phyloP scores from a whole-genome alignment of 306 rosid genomes.

The Purshia tridentata region DNA sequence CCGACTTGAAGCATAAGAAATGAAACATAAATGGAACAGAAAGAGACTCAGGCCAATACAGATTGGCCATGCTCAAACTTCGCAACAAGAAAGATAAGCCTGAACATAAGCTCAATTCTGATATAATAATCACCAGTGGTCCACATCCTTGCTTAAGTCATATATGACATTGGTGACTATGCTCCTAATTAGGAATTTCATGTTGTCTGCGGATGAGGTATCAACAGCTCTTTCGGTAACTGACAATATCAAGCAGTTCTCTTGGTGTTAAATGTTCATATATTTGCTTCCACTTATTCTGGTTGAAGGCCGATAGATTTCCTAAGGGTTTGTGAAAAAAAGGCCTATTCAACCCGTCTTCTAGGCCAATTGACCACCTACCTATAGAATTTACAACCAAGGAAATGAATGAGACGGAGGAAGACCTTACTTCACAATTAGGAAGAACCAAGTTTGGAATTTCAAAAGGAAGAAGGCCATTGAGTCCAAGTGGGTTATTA shows the following conservation, averaged over 20 bases:
- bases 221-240: background rate
- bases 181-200: background rate
- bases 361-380: too few species aligned
- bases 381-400: too few species aligned
- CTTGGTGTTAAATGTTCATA: too few species aligned
- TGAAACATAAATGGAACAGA: constrained; percentile 4
- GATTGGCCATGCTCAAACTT: background rate
- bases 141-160: background rate
- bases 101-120: constrained; percentile 2
- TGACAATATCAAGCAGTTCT: background rate
- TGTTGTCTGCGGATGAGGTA: background rate
- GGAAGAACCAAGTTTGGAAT: too few species aligned
- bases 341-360: too few species aligned
- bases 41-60: background rate
- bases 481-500: too few species aligned
- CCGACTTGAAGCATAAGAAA: background rate
- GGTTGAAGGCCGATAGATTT: background rate
- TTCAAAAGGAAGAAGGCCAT: too few species aligned
- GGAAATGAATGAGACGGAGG: too few species aligned
- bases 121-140: background rate
- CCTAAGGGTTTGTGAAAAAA: too few species aligned
- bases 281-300: background rate
- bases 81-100: constrained; percentile 14
- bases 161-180: background rate
- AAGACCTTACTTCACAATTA: too few species aligned